Evolutionary conservation across 768 basidiomycete species (phyloP), one percentile per base, ranked within the genome.

Genomic region (Lactifluus pinguis): DNA sequence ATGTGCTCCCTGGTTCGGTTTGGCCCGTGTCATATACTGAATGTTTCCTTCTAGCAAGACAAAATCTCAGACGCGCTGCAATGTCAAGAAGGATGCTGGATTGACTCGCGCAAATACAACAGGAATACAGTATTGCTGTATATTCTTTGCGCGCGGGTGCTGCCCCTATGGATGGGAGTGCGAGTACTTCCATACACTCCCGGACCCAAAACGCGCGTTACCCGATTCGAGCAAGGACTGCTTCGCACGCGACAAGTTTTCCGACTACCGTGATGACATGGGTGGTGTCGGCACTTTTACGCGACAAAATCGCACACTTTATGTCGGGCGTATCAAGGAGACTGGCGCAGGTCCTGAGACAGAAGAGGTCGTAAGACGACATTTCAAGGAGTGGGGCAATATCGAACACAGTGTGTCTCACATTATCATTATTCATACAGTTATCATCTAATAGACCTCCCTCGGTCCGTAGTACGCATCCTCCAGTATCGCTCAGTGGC

Each of bases 121-220:
- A 3, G 92, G 92, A 25, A 90, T 89, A 72, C 89, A 85, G 72
- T 98, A 97, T 73, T 85, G 82, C 68, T 99, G 97, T 73, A 81
- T 99, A 55, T 98, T 95, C 80, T 99, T 92, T 72, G 77, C 95
- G 0, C 83, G 97, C 32, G 97, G 97, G 6, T 98, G 95, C 73
- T 99, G 97, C 75, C 95, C 97, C 1, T 93, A 97, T 66, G 97
- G 95, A 55, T 93, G 88, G 87, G 95, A 99, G 72, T 99, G 97
- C 79, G 91, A 95, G 70, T 99, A 90, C 75, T 83, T 92, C 3
- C 97, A 99, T 75, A 81, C 81, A 45, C 82, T 99, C 19, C 97
- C 95, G 0, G 83, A 89, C 61, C 79, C 83, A 0, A 71, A 75
- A 41, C 79, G 81, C 32, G 32, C 32, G 5, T 34, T 34, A 4